phyloP scores from a whole-genome alignment of 129 eudicot genomes.

The carrot (Daucus carota) region DH1_v3.0 NC_030384.2:48456001-48456500 shows the following conservation, averaged over 20 bases:
- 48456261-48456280: too few relatives aligned
- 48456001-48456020: constrained; percentile 50
- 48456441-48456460: neutral
- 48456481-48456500: constrained; percentile 21
- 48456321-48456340: neutral
- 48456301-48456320: neutral
- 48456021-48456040: constrained; percentile 81
- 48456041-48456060: constrained; percentile 90
- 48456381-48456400: neutral
- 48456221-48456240: too few relatives aligned
- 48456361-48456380: neutral
- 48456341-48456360: neutral
- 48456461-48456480: constrained; percentile 28
- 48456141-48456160: constrained; percentile 36
- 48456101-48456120: constrained; percentile 83
- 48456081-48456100: constrained; percentile 73
- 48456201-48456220: too few relatives aligned
- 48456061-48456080: constrained; percentile 55
- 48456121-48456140: constrained; percentile 97
- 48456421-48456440: constrained; percentile 23
- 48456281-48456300: neutral
- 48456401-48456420: neutral
- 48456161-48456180: constrained; percentile 34
- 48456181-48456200: neutral
- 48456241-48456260: neutral